Base-by-base conservation (phyloP, 2,329 filamentous ascomycete genomes). In the Xylariaceae sp. region DNA sequence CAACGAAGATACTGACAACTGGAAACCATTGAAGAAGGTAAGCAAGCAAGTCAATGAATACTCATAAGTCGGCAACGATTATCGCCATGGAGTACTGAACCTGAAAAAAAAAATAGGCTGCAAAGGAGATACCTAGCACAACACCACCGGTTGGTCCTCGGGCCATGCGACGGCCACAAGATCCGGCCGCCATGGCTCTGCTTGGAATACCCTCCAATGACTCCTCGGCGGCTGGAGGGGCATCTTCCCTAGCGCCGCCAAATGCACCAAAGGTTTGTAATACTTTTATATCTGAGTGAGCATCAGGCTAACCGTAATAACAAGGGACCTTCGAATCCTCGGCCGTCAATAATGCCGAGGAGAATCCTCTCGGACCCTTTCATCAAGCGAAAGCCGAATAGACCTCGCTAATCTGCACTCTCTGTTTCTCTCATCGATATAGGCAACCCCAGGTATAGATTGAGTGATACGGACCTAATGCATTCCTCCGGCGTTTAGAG, bases 121-220 rank as follows among this genome's bases (percentile, higher is more conserved):
- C 60, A 26, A 65, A 62, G 37, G 63, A 60, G 19, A 32, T 49
- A 39, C 47, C 44, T 41, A 47, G 56, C 50, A 63, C 62, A 53
- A 41, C 54, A 19, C 65, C 65, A 6, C 64, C 65, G 34, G 59
- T 59, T 47, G 62, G 56, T 27, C 66, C 67, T 40, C 64, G 64
- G 26, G 58, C 61, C 19, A 62, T 63, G 60, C 63, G 63, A 32
- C 61, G 63, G 34, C 63, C 67, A 2, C 62, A 64, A 32, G 67
- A 68, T 43, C 66, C 64, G 19, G 58, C 67, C 26, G 66, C 67
- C 6, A 67, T 67, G 64, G 56, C 64, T 9, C 60, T 68, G n/a
- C 54, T 69, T 29, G 64, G 65, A 11, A 62, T 66, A 34, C 51
- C 55, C 19, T 45, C 56, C 1, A 57, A 45, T 11, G 30, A 60